Evolutionary conservation across 2,329 filamentous ascomycete genomes (phyloP), one percentile per base, ranked within the genome.

Genomic region (Furcasterigmium sp.): DNA sequence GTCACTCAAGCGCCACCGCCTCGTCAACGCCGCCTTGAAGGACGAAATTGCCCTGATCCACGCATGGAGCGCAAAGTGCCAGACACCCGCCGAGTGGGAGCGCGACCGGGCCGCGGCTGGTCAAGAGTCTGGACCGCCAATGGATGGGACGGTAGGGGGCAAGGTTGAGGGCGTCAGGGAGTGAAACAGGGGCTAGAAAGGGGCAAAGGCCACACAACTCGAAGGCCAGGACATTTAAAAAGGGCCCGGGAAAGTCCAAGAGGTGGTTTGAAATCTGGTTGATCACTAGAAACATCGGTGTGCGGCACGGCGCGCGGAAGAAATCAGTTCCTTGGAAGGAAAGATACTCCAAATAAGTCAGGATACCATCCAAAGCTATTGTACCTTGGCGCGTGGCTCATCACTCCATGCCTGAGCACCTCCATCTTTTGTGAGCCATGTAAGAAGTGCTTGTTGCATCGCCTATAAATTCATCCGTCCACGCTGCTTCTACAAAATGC

Each of bases 51-150:
- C 87, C 14, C 80, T 78, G 51, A 95, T 96, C 55, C 91, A 96
- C 70, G 91, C 91, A 30, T 96, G 91, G 91, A 94, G 88, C 44
- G 88, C 90, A 21, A 94, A 90, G 68, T 95, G 91, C 63, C 86
- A 90, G 69, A 96, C 91, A 8, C 87, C 88, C 1, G 87, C 90
- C 56, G 88, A 96, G 70, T 95, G 86, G 82, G 80, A 87, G 68
- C 82, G 79, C 64, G 78, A 85, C 64, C 63, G 59, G 54, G 64
- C 63, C 19, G 56, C 56, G 6, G 55, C 57, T 8, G 60, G 52
- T 45, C 51, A 46, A 11, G 46, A 50, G 11, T 56, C 56, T 14
- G 53, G 53, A 14, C 69, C 69, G 30, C 63, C 69, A 0, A 42
- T 71, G 47, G 65, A 72, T 13, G 70, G 71, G 8, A 73, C 69